These are phyloP conservation scores for Ceratocystis destructans DNA, from an alignment of 2,329 filamentous ascomycete species.

Conservation along the genomic window DNA sequence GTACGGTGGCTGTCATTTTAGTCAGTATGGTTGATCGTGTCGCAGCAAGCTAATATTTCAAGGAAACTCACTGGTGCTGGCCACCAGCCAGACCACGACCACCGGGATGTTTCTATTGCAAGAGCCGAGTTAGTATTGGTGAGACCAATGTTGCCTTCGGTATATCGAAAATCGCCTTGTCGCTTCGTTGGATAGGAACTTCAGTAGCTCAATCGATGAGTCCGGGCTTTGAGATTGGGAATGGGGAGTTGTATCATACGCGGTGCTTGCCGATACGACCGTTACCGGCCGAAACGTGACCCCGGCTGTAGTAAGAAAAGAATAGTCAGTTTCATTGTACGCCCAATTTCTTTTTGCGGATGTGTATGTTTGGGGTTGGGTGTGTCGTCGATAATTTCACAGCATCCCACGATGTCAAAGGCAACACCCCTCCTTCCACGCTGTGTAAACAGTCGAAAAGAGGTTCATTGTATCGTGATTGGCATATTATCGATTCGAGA, in stretches of 20 bases:
- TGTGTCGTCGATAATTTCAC: conserved; percentile 11
- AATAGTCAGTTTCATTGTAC: conserved; percentile 24
- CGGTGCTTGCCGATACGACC: conserved; percentile 98
- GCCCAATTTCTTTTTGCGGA: not conserved
- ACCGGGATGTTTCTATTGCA: conserved; percentile 55
- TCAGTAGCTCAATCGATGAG: conserved; percentile 1
- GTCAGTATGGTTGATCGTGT: conserved; percentile 10
- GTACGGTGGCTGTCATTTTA: conserved; percentile 17
- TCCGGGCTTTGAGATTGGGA: not conserved
- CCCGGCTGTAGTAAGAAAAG: conserved; percentile 50
- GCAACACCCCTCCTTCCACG: conserved; percentile 16
- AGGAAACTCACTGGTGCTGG: conserved; percentile 59
- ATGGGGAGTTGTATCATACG: conserved; percentile 15
- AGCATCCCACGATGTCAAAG: conserved; percentile 16
- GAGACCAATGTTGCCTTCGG: not conserved
- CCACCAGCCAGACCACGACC: conserved; percentile 88
- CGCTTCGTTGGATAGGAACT: not conserved
- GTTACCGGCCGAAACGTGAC: conserved; percentile 96
- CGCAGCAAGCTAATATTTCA: not conserved
- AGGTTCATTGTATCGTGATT: conserved; percentile 18
- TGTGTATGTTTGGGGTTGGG: conserved; percentile 5
- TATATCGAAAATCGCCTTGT: conserved; percentile 1
- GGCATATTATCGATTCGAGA: conserved; percentile 18
- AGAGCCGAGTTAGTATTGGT: conserved; percentile 13
- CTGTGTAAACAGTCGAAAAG: conserved; percentile 9